A percentile compares a stretch with the other conserved stretches of the same genome.
Conservation (phyloP, 2,329 filamentous ascomycete species). For the Talaromyces atroroseus region DNA sequence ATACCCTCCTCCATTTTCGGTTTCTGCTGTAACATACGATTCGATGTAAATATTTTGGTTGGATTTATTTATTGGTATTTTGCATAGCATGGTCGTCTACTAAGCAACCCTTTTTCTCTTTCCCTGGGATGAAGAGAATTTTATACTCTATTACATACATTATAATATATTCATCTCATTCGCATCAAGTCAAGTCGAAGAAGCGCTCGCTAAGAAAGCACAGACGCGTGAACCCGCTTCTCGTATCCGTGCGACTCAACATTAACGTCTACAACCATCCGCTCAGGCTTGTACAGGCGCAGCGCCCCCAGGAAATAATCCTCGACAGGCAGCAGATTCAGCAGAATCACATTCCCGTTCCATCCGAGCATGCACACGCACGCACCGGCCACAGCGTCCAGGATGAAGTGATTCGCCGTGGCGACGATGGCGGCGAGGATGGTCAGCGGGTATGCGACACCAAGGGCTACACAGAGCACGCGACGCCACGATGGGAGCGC, state of each 20-base stretch:
- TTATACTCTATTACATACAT: too few species aligned
- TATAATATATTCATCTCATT: too few species aligned
- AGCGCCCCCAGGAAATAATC: conserved; percentile 62
- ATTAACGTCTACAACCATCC: conserved; percentile 13
- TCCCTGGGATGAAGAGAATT: too few species aligned
- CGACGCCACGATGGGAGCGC: conserved; percentile 48
- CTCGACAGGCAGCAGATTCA: conserved; percentile 61
- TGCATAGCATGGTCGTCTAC: too few species aligned
- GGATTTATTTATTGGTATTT: too few species aligned
- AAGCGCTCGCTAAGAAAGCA: neutral
- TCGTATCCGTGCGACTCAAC: conserved; percentile 2
- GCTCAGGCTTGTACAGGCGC: conserved; percentile 59
- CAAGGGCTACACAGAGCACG: conserved; percentile 45
- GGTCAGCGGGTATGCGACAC: conserved; percentile 58
- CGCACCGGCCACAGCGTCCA: conserved; percentile 65
- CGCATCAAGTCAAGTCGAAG: too few species aligned
- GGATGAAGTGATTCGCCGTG: conserved; percentile 67
- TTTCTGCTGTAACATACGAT: neutral
- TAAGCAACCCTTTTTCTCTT: too few species aligned
- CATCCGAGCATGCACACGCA: conserved; percentile 61
- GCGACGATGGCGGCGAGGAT: conserved; percentile 65
- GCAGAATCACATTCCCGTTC: conserved; percentile 49
- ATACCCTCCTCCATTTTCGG: neutral
- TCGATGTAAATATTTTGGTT: neutral
- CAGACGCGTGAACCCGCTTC: conserved; percentile 10